Evolutionary conservation across 2,329 filamentous ascomycete species (phyloP), one percentile per base, ranked within the genome.

Genomic region (Verticillium tricorpus): DNA sequence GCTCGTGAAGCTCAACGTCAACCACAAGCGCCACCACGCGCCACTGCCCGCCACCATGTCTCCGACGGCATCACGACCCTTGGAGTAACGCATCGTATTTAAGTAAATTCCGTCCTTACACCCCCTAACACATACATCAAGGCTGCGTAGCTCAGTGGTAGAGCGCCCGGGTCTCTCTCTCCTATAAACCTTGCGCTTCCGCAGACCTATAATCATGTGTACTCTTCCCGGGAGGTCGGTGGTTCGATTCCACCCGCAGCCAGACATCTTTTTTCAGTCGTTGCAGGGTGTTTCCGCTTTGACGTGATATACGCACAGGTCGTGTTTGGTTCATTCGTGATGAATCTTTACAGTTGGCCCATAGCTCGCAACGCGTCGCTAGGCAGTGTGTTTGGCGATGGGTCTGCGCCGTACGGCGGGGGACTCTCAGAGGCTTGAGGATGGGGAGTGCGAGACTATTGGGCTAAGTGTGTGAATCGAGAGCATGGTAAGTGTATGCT

Each of bases 81-180:
- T 14, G 8, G 19, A 52, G 2, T 14, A 5, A 5, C 19, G 1
- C 12, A 25, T 52, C 8, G 2, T 52, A 14, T 12, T 12, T 52
- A 52, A 52, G 45, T 5, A 52, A 52, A 3, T 11, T 52, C 22
- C 45, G 19, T 15, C 19, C n/a, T 25, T 4, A 52, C 9, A 2
- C 19, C 19, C 6, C 45, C 54, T 55, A 14, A 58, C 60, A n/a
- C 62, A 60, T 40, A 58, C 60, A 22, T 59, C 34, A 35, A 52
- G 45, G 45, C 45, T 52, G 45, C 19, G 45, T 52, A 52, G 45
- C 45, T 52, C 45, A 52, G 45, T 52, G 45, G 45, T 52, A 52
- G 45, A 52, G 45, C 45, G 19, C 45, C 45, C 45, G 45, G 45
- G 45, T 52, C 28, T 52, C 45, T 52, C 22, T 35, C 45, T 52